Base-by-base conservation (phyloP, 177 flowering plant genomes). In the Vitis hybrid region DNA sequence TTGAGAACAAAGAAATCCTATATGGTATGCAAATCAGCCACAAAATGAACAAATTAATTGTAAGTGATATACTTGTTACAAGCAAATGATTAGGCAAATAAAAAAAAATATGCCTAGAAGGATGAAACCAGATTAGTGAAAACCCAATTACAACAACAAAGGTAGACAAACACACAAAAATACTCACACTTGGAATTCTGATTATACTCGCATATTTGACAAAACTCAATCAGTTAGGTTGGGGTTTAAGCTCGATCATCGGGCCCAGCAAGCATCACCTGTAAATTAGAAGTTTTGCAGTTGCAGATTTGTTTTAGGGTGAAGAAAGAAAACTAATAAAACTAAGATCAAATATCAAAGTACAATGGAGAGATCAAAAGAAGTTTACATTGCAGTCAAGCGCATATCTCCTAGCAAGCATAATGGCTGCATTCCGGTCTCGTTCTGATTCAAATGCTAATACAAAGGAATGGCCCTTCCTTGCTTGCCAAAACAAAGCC, bases 371-470 rank as follows among this genome's bases (percentile, higher is more conserved):
- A 39, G 45, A 39, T 39, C 45, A 49, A 52, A 20, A 33, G 2
- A 12, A 53, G 71, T 89, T 74, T 71, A 86, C 91, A 74, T 84
- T 89, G 78, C 89, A 87, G 76, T 87, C 91, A 6, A 68, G 72
- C 29, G 93, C 91, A 45, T 84, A 82, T 75, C 84, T 84, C 69
- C 93, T 70, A 31, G 93, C 87, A 70, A 87, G 81, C 80, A 86
- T 79, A 55, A 89, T 83, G 29, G 91, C 93, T 16, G 89, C 89
- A 68, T 87, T 89, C 67, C 93, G 78, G 18, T 86, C 89, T 69
- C 83, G 67, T 64, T 84, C 91, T 1, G 93, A 77, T 66, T 87
- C 93, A 70, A 87, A 89, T 19, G 88, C 80, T 60, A 89, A 62
- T 2, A 87, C 80, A 55, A 76, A 87, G 10, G 86, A 81, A 11